Conservation (phyloP, 805 yeast genomes). For the Wickerhamomyces chaumierensis region DNA sequence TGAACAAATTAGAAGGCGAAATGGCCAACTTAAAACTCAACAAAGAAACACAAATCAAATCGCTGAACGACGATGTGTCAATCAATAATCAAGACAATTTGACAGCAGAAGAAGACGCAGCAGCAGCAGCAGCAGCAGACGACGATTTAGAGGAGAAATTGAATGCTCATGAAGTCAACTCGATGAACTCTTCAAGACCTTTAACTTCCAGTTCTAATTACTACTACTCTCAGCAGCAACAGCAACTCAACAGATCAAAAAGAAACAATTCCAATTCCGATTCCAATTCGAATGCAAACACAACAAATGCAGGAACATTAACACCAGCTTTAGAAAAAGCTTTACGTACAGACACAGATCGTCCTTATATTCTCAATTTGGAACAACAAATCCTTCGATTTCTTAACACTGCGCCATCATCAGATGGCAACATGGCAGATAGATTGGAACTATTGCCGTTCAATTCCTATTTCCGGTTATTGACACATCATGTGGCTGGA, state of each 20-base stretch:
- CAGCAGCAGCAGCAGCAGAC: slow-evolving; percentile 1
- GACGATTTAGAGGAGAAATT: too few species aligned
- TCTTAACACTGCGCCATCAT: too few species aligned
- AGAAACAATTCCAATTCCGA: not conserved
- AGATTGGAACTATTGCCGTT: slow-evolving; percentile 31
- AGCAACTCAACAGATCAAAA: slow-evolving; percentile 1
- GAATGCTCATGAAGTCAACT: too few species aligned
- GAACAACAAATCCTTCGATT: slow-evolving; percentile 38
- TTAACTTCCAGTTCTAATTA: not conserved
- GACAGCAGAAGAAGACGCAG: too few species aligned
- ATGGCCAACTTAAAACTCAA: too few species aligned
- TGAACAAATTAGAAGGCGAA: too few species aligned
- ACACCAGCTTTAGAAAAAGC: slow-evolving; percentile 26
- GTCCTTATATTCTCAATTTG: slow-evolving; percentile 35
- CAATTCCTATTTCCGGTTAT: slow-evolving; percentile 58
- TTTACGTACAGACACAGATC: slow-evolving; percentile 32
- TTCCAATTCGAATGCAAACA: too few species aligned
- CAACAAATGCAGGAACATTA: slow-evolving; percentile 1
- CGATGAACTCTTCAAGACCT: too few species aligned
- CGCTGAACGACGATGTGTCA: too few species aligned
- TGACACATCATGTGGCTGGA: slow-evolving; percentile 62
- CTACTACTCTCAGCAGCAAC: not conserved
- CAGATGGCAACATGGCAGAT: slow-evolving; percentile 22
- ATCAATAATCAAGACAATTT: too few species aligned
- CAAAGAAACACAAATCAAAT: too few species aligned